Evolutionary conservation across 1,284 basidiomycete genomes (phyloP).

Genomic region (Leccinum proliferum): DNA sequence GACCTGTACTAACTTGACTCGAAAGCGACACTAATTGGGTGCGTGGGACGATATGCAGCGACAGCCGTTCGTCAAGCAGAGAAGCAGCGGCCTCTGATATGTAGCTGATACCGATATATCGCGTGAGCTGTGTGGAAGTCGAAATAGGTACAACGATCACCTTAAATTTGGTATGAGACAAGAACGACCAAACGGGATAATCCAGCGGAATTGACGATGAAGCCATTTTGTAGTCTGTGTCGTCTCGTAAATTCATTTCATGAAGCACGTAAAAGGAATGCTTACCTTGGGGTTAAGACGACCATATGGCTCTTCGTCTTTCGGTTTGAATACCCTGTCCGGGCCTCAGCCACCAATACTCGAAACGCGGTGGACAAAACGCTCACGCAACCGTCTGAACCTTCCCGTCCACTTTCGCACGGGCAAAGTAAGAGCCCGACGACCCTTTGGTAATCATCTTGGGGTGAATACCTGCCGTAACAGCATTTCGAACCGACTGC

Average conservation of each 20-base stretch:
- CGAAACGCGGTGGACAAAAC: not conserved
- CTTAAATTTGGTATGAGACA: conserved; percentile 85
- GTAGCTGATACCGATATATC: conserved; percentile 36
- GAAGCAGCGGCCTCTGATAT: conserved; percentile 84
- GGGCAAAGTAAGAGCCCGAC: conserved; percentile 83
- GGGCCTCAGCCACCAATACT: conserved; percentile 4
- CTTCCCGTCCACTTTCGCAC: conserved; percentile 63
- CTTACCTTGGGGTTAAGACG: conserved; percentile 74
- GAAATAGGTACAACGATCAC: conserved; percentile 30
- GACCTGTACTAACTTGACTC: conserved; percentile 51
- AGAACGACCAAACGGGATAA: conserved; percentile 80
- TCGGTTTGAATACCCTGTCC: conserved; percentile 80
- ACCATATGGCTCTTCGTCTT: conserved; percentile 86
- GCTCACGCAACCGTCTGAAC: conserved; percentile 77
- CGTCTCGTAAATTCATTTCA: conserved; percentile 5
- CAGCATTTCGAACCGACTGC: conserved; percentile 62
- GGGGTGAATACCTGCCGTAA: conserved; percentile 74
- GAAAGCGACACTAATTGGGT: conserved; percentile 82
- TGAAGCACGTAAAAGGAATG: not conserved
- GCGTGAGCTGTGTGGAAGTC: conserved; percentile 1
- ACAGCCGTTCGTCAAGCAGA: conserved; percentile 71
- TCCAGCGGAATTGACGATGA: conserved; percentile 79
- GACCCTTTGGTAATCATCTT: conserved; percentile 87
- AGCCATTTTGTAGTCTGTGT: conserved; percentile 84
- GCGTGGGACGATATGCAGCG: conserved; percentile 77